Evolutionary conservation across 2,329 filamentous ascomycete species (phyloP).

Genomic region (Apiospora marii): DNA sequence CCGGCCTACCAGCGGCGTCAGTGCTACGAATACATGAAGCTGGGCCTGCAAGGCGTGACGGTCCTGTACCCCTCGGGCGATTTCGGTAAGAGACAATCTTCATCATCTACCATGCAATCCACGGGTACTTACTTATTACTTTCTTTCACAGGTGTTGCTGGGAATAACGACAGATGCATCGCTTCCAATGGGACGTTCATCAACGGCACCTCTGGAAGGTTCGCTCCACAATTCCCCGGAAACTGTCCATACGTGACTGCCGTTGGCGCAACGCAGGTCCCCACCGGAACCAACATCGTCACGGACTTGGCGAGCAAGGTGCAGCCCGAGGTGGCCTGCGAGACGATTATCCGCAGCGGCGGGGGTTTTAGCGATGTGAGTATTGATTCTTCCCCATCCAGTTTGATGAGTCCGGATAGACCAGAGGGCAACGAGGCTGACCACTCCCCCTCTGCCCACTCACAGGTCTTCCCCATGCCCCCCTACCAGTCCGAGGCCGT

Average conservation of each 20-base stretch:
- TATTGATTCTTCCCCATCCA: too few relatives aligned
- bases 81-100: slow-evolving; percentile 40
- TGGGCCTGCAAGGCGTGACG: slow-evolving; percentile 49
- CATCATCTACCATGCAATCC: slow-evolving; percentile 33
- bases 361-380: slow-evolving; percentile 41
- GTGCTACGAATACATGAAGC: slow-evolving; percentile 52
- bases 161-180: slow-evolving; percentile 42
- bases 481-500: slow-evolving; percentile 54
- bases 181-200: slow-evolving; percentile 54
- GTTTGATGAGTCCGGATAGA: too few relatives aligned
- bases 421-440: background rate
- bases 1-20: slow-evolving; percentile 52
- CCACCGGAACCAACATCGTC: slow-evolving; percentile 29
- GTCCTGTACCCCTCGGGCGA: slow-evolving; percentile 49
- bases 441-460: slow-evolving; percentile 27
- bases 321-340: slow-evolving; percentile 2
- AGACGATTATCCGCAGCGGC: slow-evolving; percentile 32
- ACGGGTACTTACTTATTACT: background rate
- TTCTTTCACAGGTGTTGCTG: slow-evolving; percentile 35
- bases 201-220: slow-evolving; percentile 49
- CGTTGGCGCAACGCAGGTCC: slow-evolving; percentile 24
- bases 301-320: background rate
- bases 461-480: slow-evolving; percentile 56
- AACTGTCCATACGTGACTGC: background rate
- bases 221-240: slow-evolving; percentile 40